phyloP scores from a whole-genome alignment of 768 basidiomycete species.

The Trametes villosa region DNA sequence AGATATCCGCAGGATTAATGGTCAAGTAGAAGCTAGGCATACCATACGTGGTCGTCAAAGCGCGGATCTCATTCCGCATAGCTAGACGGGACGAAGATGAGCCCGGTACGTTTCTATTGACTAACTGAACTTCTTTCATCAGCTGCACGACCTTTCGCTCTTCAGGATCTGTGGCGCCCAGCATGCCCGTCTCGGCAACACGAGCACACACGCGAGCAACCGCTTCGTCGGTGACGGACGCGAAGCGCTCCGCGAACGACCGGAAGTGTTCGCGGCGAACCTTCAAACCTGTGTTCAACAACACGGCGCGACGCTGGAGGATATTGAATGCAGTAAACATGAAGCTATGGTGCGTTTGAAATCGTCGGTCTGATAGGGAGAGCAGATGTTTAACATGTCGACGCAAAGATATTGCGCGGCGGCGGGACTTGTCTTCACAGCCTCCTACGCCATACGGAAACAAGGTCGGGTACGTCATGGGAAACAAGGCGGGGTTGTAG shows the following conservation, averaged over 20 bases:
- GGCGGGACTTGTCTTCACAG: constrained; percentile 39
- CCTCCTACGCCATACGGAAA: constrained; percentile 50
- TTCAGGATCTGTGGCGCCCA: not conserved
- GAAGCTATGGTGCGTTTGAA: constrained; percentile 46
- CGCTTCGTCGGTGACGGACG: not conserved
- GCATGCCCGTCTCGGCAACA: not conserved
- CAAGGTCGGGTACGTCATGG: constrained; percentile 46
- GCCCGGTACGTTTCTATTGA: not conserved
- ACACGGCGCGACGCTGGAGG: constrained; percentile 37
- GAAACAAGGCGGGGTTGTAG: constrained; percentile 42
- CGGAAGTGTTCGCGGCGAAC: constrained; percentile 16
- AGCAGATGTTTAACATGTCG: constrained; percentile 42
- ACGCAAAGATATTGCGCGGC: not conserved
- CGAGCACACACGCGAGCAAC: not conserved
- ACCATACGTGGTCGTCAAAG: constrained; percentile 39
- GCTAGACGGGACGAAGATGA: constrained; percentile 24
- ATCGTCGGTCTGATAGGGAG: constrained; percentile 34
- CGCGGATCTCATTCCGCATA: constrained; percentile 45
- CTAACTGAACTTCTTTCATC: not conserved
- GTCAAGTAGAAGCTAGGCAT: constrained; percentile 49
- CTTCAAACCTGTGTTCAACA: constrained; percentile 40
- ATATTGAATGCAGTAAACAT: constrained; percentile 48
- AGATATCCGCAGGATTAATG: constrained; percentile 48
- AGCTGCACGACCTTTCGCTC: not conserved
- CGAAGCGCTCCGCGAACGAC: not conserved